phyloP scores from a whole-genome alignment of 768 basidiomycete genomes.

The Leccinellum luteum region DNA sequence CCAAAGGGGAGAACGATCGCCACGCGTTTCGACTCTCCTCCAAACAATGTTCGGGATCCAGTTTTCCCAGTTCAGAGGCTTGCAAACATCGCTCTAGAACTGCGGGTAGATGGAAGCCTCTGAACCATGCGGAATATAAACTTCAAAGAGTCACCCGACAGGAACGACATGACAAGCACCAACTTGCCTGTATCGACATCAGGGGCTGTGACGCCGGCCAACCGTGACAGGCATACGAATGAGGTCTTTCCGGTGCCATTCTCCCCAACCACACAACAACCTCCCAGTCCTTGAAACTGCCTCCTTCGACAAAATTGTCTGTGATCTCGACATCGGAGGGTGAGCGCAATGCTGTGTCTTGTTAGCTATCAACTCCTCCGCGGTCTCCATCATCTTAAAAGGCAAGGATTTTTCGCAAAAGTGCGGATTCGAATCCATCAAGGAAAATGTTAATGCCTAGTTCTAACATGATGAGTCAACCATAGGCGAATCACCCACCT shows the following conservation, averaged over 20 bases:
- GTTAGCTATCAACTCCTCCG: conserved; percentile 83
- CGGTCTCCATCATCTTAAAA: conserved; percentile 96
- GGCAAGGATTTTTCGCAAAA: conserved; percentile 94
- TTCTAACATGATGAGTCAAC: not conserved
- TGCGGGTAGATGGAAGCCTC: conserved; percentile 99
- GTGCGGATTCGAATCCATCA: conserved; percentile 93
- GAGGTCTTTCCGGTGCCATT: conserved; percentile 99
- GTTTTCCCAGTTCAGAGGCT: conserved; percentile 96
- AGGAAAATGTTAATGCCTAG: conserved; percentile 90
- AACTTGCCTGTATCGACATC: too few relatives aligned
- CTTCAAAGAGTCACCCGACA: conserved; percentile 98
- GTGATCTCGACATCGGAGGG: conserved; percentile 94
- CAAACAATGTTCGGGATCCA: too few relatives aligned
- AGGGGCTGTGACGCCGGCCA: too few relatives aligned
- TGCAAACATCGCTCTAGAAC: conserved; percentile 97
- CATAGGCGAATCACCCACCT: conserved; percentile 48
- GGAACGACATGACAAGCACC: conserved; percentile 85
- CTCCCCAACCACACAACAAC: conserved; percentile 99
- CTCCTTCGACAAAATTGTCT: conserved; percentile 82
- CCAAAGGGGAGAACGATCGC: conserved; percentile 69
- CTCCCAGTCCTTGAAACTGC: conserved; percentile 95
- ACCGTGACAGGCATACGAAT: conserved; percentile 56
- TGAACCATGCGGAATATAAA: conserved; percentile 97
- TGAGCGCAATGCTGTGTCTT: conserved; percentile 93
- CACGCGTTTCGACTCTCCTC: too few relatives aligned